Evolutionary conservation across 139 green algal species (phyloP), one percentile per base, ranked within the genome.

Genomic region (Closterium sp.): DNA sequence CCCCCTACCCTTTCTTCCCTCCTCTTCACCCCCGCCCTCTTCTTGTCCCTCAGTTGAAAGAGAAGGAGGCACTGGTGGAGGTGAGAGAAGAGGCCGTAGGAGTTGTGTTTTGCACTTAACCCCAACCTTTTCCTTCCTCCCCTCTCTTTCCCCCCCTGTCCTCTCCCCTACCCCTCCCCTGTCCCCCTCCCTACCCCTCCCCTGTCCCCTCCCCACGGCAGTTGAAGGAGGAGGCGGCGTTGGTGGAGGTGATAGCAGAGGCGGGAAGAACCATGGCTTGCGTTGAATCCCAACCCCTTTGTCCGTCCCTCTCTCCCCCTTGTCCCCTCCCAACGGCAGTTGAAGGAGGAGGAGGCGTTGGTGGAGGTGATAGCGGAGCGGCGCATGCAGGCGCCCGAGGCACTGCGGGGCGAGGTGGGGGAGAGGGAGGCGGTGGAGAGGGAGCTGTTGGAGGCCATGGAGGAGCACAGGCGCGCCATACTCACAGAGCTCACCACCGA

Each of bases 291-390:
- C 50, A 70, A 7, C 45, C 1, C 45, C 11, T 70, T 19, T 4
- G 3, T 70, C 45, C 10, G 3, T 70, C 45, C 11, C 45, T 22
- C 50, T 73, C 50, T 73, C 17, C 50, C 84, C 84, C 84, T 30
- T 87, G n/a, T 87, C 84, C 28, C 19, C 84, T 87, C 19, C 84
- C 28, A 28, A 22, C 29, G 4, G 4, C 89, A 90, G 89, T 22
- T 45, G 84, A 93, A 93, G 90, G 90, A 93, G 22, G 90, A 91
- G 85, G 42, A 34, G 22, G 13, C 28, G 32, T 90, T 91, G 22
- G 85, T 92, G 32, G 27, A 70, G n/a, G 28, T 28, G 32, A 32
- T 73, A n/a, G n/a, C 2, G 7, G 42, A 73, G 29, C 90, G 29
- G 32, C 90, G 85, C n/a, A 28, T 27, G 31, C 22, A 84, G 28